Percentiles rank a stretch among this genome's conserved stretches.
Evolutionary conservation across 2,329 filamentous ascomycete genomes (phyloP).

Genomic region (Aureobasidium mangrovei): DNA sequence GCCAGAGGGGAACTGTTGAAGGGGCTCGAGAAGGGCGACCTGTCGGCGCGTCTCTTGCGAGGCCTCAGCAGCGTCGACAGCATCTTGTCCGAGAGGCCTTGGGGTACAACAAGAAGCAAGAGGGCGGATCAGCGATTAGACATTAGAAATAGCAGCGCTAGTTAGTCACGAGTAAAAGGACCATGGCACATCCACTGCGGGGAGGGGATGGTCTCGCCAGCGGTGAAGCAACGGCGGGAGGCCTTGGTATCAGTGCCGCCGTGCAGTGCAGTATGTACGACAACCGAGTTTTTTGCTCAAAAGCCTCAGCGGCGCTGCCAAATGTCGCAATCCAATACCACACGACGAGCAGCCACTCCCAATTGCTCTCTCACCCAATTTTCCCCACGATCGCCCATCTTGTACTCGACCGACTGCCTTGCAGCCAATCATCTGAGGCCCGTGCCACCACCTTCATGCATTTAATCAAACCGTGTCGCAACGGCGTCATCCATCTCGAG

Average conservation of each 20-base stretch:
- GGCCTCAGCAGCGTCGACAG: constrained; percentile 30
- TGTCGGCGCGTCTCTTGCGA: constrained; percentile 22
- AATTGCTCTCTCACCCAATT: not conserved
- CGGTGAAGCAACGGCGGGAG: constrained; percentile 10
- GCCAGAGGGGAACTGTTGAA: constrained; percentile 19
- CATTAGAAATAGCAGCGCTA: constrained; percentile 10
- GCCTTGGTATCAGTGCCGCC: not conserved
- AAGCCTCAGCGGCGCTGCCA: not conserved
- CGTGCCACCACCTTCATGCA: constrained; percentile 5
- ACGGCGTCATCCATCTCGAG: constrained; percentile 6
- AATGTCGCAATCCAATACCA: constrained; percentile 8
- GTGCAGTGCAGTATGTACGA: not conserved
- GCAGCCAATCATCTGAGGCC: constrained; percentile 4
- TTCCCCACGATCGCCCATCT: constrained; percentile 2
- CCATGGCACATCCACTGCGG: constrained; percentile 3
- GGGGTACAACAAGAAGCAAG: not conserved
- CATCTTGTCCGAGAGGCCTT: constrained; percentile 20
- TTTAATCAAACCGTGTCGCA: constrained; percentile 9
- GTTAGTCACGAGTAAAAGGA: constrained; percentile 11
- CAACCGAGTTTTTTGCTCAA: not conserved
- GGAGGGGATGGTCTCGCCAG: constrained; percentile 1
- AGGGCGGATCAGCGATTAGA: not conserved
- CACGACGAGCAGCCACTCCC: not conserved
- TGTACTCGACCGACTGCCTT: not conserved
- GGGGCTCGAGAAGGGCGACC: constrained; percentile 17